phyloP scores from a whole-genome alignment of 345 rosid species.

The Salix dunnii region DNA sequence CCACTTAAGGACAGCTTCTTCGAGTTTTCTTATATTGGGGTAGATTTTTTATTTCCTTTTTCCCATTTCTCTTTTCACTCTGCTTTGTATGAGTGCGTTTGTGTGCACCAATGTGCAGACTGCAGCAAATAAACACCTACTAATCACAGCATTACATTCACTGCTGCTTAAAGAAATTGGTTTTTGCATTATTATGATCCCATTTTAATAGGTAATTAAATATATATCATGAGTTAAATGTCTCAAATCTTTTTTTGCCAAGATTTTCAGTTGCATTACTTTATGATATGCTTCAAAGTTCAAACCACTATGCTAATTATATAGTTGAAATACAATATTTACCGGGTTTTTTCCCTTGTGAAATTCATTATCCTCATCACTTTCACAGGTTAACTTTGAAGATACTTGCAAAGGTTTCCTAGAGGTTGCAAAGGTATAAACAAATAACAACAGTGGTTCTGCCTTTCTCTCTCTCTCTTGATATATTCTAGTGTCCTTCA shows the following conservation, averaged over 20 bases:
- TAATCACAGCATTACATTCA: neutral
- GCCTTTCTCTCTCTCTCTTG: neutral
- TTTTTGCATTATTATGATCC: neutral
- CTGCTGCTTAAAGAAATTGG: neutral
- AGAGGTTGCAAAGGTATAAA: constrained; percentile 86
- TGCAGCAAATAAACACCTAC: neutral
- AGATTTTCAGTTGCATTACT: neutral
- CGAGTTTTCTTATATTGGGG: neutral
- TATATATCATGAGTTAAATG: neutral
- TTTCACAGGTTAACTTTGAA: constrained; percentile 84
- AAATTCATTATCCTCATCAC: constrained; percentile 8
- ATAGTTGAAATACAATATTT: neutral
- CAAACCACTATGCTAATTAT: neutral
- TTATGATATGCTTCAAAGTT: neutral
- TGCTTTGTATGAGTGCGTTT: neutral
- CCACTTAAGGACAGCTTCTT: neutral
- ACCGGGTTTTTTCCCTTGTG: neutral
- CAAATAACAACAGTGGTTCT: neutral
- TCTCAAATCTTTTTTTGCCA: neutral
- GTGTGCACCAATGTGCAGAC: neutral
- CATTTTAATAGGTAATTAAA: neutral
- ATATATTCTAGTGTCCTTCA: neutral
- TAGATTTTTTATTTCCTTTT: neutral
- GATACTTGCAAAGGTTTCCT: constrained; percentile 98
- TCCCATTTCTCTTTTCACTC: neutral